Percentiles rank a stretch among this genome's conserved stretches.
Conservation (phyloP, 768 basidiomycete genomes). For the Paxillus rubicundulus region DNA sequence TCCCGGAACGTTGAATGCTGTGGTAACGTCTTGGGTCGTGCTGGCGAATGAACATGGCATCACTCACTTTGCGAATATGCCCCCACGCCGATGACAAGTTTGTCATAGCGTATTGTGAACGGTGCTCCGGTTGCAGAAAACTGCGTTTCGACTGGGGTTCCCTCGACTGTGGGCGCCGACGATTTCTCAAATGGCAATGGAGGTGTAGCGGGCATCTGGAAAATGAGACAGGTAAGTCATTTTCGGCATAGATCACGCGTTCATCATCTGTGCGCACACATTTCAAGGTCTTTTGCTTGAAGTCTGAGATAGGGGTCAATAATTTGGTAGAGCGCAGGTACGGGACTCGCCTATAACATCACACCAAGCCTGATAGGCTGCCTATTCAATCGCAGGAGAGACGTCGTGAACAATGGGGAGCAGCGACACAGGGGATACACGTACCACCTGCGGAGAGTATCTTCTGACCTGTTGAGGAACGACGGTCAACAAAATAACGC, state of each 20-base stretch:
- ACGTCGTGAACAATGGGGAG: neutral
- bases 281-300: conserved; percentile 53
- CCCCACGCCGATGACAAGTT: conserved; percentile 81
- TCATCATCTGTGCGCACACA: conserved; percentile 48
- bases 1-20: conserved; percentile 70
- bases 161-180: conserved; percentile 9
- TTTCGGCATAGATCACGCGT: neutral
- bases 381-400: conserved; percentile 32
- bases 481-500: conserved; percentile 1
- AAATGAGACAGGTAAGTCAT: neutral
- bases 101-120: conserved; percentile 71
- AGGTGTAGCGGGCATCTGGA: conserved; percentile 64
- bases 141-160: conserved; percentile 16
- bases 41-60: conserved; percentile 2
- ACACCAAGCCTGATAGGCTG: conserved; percentile 73
- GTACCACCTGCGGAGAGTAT: conserved; percentile 55
- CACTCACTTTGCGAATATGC: conserved; percentile 78
- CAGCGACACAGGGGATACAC: conserved; percentile 13
- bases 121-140: conserved; percentile 29
- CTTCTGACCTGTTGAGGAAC: conserved; percentile 44
- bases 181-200: conserved; percentile 34
- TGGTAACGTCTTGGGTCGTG: neutral
- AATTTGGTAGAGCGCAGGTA: neutral
- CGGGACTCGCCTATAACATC: conserved; percentile 56
- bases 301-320: conserved; percentile 41